Base-by-base conservation (phyloP, 2,329 filamentous ascomycete genomes). In the Trichoderma asperellum region DNA sequence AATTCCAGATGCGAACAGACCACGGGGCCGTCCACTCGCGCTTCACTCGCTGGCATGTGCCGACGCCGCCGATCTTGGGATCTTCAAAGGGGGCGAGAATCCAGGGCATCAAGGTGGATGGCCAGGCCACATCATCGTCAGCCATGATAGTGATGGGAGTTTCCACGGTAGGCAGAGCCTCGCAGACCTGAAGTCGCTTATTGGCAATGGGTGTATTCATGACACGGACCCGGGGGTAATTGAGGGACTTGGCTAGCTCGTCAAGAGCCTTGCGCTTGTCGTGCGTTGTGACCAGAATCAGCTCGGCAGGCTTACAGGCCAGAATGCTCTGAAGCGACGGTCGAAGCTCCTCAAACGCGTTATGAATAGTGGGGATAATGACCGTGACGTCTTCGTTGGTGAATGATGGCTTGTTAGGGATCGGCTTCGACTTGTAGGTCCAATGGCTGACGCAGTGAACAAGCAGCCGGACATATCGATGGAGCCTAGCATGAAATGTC, bases 61-160 rank as follows among this genome's bases (percentile, higher is more conserved):
- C 94, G 67, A 97, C 95, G 40, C 94, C 95, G 70, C 95, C 95
- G 74, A 96, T 95, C 72, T 86, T 85, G 49, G 87, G 83, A 77
- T 96, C 89, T 79, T 97, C 94, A 72, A 98, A 97, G 0, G 95
- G 94, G 5, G 95, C 95, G 71, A 98, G 84, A 69, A 98, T 91
- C 94, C 94, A 97, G 37, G 91, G 92, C 75, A 97, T 87, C 72
- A 97, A 88, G 53, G 92, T 96, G 18, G 86, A 84, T 4, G 94
- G 94, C 92, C 95, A 97, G 74, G 92, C 94, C 71, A 98, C 95
- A 79, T 98, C 95, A 80, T 98, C 95, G 78, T 98, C 95, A 32
- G 94, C 94, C 83, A 98, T 93, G 75, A 98, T 88, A 47, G 93
- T 97, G 77, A 98, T 94, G 63, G 86, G 83, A 0, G 95, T 97